Base-by-base conservation (phyloP, 2,329 filamentous ascomycete genomes). In the Ramularia collo-cygni region DNA sequence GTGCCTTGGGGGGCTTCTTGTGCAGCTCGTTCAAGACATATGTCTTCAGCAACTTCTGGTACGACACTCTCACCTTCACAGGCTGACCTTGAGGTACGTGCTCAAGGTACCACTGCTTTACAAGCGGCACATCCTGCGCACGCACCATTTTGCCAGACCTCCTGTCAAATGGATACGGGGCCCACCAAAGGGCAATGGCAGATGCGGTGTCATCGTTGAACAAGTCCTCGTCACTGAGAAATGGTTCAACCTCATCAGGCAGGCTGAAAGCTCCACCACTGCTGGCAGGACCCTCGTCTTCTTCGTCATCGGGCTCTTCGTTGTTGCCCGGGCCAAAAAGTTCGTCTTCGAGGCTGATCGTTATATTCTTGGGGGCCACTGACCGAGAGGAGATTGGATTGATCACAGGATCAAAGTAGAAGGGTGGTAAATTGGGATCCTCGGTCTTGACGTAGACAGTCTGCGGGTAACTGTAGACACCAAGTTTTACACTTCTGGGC, bases 51-150 rank as follows among this genome's bases (percentile, higher is more conserved):
- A 98, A 71, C 69, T 98, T 98, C 65, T 98, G 92, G 61, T 98
- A 98, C 1, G 92, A 98, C 8, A 98, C 92, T 57, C 92, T 79
- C 39, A 98, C 89, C 68, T 98, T 98, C 51, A 96, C 89, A 1
- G 92, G 90, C 56, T 95, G 88, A 27, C 84, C 83, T 40, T 83
- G 78, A 8, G 92, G 89, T 50, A 88, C 89, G 61, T 98, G 93
- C 65, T 98, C 90, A 4, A 98, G 74, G 59, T 98, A 98, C 85
- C 88, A 96, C 63, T 96, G 92, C 67, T 98, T 98, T 37, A 98
- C 85, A 7, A 98, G 70, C 3, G 93, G 88, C 14, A 98, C 92
- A 63, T 98, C 93, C 64, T 98, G 89, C 9, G 92, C 92, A 38
- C 93, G 80, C 44, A 96, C 89, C 89, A 95, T 98, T 51, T 81